Conservation (phyloP, 1,284 basidiomycete species). For the Cutaneotrichosporon sp. region DNA sequence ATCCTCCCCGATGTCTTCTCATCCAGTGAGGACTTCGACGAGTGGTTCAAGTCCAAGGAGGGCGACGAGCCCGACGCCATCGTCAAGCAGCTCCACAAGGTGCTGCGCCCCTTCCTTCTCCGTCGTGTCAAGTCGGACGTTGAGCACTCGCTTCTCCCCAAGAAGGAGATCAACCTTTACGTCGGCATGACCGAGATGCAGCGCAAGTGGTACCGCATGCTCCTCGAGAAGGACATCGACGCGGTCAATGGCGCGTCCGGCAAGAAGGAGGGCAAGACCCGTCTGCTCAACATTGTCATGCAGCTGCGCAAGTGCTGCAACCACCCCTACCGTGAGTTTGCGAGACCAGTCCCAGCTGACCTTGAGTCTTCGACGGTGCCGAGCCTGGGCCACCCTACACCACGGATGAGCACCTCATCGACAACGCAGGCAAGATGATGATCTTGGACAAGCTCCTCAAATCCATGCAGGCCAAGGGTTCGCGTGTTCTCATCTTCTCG, state of each 20-base stretch:
- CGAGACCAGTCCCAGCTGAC: neutral
- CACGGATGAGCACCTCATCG: slow-evolving; percentile 93
- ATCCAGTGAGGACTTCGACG: slow-evolving; percentile 72
- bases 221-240: slow-evolving; percentile 98
- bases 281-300: slow-evolving; percentile 99
- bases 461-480: slow-evolving; percentile 88
- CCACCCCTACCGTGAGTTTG: slow-evolving; percentile 58
- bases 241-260: slow-evolving; percentile 95
- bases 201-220: slow-evolving; percentile 93
- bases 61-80: slow-evolving; percentile 75
- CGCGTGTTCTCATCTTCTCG: slow-evolving; percentile 93
- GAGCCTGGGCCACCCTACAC: slow-evolving; percentile 99
- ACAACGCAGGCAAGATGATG: slow-evolving; percentile 96
- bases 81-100: slow-evolving; percentile 96
- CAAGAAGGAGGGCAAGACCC: slow-evolving; percentile 98
- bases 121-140: slow-evolving; percentile 96
- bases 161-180: slow-evolving; percentile 99
- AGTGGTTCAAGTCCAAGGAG: slow-evolving; percentile 78
- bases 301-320: slow-evolving; percentile 70
- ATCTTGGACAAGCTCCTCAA: slow-evolving; percentile 92
- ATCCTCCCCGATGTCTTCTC: slow-evolving; percentile 68
- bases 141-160: slow-evolving; percentile 92
- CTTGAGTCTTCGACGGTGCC: slow-evolving; percentile 74
- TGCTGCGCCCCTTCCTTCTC: slow-evolving; percentile 90
- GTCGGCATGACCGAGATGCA: slow-evolving; percentile 99